These are phyloP conservation scores for Xylogone sp. DNA, from an alignment of 2,329 filamentous ascomycete species.

Conservation along the genomic window DNA sequence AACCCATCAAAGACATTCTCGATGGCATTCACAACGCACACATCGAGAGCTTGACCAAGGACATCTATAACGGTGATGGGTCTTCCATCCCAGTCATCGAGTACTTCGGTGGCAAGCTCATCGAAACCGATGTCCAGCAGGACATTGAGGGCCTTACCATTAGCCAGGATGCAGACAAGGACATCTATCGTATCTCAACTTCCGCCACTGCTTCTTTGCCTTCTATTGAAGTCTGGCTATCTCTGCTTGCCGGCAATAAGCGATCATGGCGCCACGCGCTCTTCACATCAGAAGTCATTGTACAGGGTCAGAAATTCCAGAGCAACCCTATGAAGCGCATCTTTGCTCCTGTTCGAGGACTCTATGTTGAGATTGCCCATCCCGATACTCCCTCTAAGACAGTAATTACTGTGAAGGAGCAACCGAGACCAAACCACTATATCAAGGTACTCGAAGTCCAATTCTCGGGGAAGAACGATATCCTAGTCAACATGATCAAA, in stretches of 20 bases:
- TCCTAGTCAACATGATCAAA: constrained; percentile 87
- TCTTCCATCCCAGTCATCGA: constrained; percentile 78
- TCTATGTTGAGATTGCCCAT: constrained; percentile 82
- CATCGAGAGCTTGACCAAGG: constrained; percentile 72
- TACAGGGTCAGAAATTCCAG: constrained; percentile 95
- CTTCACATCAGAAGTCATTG: constrained; percentile 88
- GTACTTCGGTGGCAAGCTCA: constrained; percentile 89
- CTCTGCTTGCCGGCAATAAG: constrained; percentile 77
- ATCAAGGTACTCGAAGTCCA: constrained; percentile 86
- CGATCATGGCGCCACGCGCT: constrained; percentile 95
- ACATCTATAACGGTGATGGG: constrained; percentile 74
- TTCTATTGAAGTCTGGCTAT: constrained; percentile 77
- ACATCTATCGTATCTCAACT: constrained; percentile 77
- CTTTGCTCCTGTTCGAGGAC: constrained; percentile 78
- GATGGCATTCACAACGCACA: constrained; percentile 87
- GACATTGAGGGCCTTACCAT: constrained; percentile 86
- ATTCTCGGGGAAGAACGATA: constrained; percentile 70
- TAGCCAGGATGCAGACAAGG: constrained; percentile 74
- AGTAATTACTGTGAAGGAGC: constrained; percentile 81
- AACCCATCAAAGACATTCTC: constrained; percentile 92
- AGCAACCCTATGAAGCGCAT: constrained; percentile 93
- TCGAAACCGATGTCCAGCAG: constrained; percentile 65
- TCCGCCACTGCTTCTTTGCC: constrained; percentile 73
- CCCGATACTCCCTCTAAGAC: constrained; percentile 83
- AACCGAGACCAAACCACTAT: constrained; percentile 79